Base-by-base conservation (phyloP, 306 rosid species). In the Hippophae tibetana region DNA sequence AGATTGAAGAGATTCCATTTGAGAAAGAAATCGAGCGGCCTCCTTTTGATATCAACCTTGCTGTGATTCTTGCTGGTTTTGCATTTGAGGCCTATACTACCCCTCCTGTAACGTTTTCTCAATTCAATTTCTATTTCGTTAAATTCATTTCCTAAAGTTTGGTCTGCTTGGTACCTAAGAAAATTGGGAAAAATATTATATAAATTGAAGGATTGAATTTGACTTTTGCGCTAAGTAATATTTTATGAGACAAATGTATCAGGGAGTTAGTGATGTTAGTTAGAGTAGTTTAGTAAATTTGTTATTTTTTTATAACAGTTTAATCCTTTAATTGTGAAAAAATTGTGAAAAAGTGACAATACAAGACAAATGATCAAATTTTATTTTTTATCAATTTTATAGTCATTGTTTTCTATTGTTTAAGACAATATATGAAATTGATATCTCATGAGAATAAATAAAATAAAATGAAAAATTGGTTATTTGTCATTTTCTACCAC, bases 51-150 rank as follows among this genome's bases (percentile, higher is more conserved):
- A 85, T 85, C 69, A 90, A 90, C 63, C 90, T 90, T 47, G 97
- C 92, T 0, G 96, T 90, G 11, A 73, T 90, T 78, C 86, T 90
- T 1, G 97, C 97, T 1, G 97, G 96, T 5, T 90, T 87, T 58
- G 92, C 97, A 1, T 90, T 90, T 63, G 97, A 90, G 67, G 90
- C 96, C 46, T 87, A 90, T 61, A 43, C 87, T 43, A 83, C 69
- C 52, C 97, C 97, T 5, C 78, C 95, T 13, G 96, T 90, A 78
- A 64, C 63, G 43, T 9, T 43, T 42, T 57, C 43, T 43, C 13
- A 44, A 52, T 38, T 44, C 12, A 18, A 27, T 52, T 43, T 61
- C 3, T 52, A 13, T 5, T 41, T 13, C 9, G n/a, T 6, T 52
- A 12, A 53, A 56, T 31, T 12, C 2, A 10, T 47, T 45, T 57